Base-by-base conservation (phyloP, 2,329 filamentous ascomycete species). In the Pseudopithomyces maydicus region DNA sequence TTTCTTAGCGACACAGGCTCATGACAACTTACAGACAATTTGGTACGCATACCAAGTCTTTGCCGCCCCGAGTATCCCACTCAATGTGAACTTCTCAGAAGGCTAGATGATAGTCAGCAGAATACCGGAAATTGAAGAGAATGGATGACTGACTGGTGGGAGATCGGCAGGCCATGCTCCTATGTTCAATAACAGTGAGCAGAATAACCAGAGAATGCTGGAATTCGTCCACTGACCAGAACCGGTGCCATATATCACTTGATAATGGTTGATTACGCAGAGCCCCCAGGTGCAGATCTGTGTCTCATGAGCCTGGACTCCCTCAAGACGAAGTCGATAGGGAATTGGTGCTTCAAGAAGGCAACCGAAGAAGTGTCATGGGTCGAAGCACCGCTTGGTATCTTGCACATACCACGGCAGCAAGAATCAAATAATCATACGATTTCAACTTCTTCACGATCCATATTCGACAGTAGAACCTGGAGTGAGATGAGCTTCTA, bases 251-350 rank as follows among this genome's bases (percentile, higher is more conserved):
- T 59, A 70, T 1, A 56, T n/a, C 0, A 70, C 20, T 46, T 73
- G 70, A 42, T 61, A 73, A 44, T 66, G 57, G 41, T 71, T 73
- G 50, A 66, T 63, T 7, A 64, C 62, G 33, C 66, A 70, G 8
- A 71, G 50, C 6, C 57, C 69, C 70, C 69, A 73, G 7, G 68
- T 70, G 29, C 51, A 64, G 8, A 71, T 33, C 68, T 68, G 23
- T 11, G 6, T 17, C n/a, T 38, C 17, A 22, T 47, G 23, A 43
- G 44, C 17, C 17, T 41, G 22, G 41, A 48, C n/a, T 48, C 44
- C 8, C 2, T 26, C 33, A 6, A 29, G 26, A 29, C 20, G 12
- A 12, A 47, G 20, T 12, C 41, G 15, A 47, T n/a, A n/a, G n/a
- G n/a, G n/a, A n/a, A n/a, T n/a, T n/a, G n/a, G n/a, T n/a, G n/a